These are phyloP conservation scores for Penicillium griseofulvum DNA, from an alignment of 2,329 filamentous ascomycete species.

Conservation along the genomic window DNA sequence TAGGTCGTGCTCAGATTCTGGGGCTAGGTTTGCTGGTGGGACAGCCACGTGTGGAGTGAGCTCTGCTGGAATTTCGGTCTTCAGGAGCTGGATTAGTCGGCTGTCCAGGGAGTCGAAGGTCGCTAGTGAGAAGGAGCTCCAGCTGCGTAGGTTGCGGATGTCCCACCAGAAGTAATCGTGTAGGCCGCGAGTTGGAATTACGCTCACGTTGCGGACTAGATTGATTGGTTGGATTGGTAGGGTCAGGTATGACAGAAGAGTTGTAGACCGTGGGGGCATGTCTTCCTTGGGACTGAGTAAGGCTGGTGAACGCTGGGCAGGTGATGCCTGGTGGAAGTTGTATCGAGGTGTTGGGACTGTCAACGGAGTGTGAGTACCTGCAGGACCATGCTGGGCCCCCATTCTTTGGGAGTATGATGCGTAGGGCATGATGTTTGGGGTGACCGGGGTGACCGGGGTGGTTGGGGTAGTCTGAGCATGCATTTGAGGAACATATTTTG, in stretches of 20 bases:
- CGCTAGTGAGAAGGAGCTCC: constrained; percentile 73
- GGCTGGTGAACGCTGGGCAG: constrained; percentile 25
- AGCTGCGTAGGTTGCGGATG: constrained; percentile 78
- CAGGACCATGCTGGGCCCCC: constrained; percentile 36
- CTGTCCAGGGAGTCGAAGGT: constrained; percentile 68
- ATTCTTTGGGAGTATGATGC: constrained; percentile 33
- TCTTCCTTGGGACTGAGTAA: constrained; percentile 27
- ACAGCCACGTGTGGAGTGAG: constrained; percentile 33
- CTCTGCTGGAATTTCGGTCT: constrained; percentile 59
- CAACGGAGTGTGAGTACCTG: constrained; percentile 36
- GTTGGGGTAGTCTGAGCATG: constrained; percentile 44
- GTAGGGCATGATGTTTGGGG: constrained; percentile 38
- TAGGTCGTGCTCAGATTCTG: constrained; percentile 75
- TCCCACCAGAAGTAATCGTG: constrained; percentile 95
- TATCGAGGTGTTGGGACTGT: constrained; percentile 30
- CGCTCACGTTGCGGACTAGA: constrained; percentile 75
- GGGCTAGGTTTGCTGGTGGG: constrained; percentile 57
- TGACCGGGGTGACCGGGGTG: constrained; percentile 42
- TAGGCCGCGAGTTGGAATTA: constrained; percentile 62
- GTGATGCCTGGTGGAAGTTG: constrained; percentile 22
- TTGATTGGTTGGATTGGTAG: constrained; percentile 76
- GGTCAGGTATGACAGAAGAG: constrained; percentile 74
- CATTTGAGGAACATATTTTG: constrained; percentile 52
- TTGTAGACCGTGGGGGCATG: constrained; percentile 53
- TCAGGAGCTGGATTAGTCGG: constrained; percentile 69